Conservation (phyloP, 2,329 filamentous ascomycete species). For the Pyrenophora graminea region DNA sequence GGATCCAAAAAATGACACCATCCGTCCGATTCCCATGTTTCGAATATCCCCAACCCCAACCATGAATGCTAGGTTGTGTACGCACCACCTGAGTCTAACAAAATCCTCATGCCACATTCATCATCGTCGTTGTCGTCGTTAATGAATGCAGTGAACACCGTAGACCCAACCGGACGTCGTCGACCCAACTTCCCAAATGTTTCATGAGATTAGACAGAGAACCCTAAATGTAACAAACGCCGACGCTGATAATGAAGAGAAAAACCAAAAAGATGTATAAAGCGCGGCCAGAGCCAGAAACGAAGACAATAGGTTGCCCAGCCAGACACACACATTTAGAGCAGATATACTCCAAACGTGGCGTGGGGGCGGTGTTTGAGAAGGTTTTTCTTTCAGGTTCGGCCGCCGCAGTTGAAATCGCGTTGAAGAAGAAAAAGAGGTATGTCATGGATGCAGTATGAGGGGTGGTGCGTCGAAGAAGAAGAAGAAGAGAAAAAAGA, state of each 20-base stretch:
- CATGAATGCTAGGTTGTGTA: too few species aligned
- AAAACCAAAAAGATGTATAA: neutral
- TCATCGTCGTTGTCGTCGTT: too few species aligned
- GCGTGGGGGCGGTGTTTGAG: conserved; percentile 24
- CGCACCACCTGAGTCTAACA: too few species aligned
- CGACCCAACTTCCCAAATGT: neutral
- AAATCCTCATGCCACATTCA: too few species aligned
- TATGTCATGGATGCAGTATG: conserved; percentile 13
- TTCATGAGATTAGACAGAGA: too few species aligned
- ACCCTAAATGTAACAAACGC: conserved; percentile 1
- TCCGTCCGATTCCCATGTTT: too few species aligned
- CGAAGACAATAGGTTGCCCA: conserved; percentile 14
- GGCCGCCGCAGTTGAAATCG: conserved; percentile 22
- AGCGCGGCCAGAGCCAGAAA: neutral
- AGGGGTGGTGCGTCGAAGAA: neutral
- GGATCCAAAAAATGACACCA: neutral
- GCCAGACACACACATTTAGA: conserved; percentile 18
- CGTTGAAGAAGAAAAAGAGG: conserved; percentile 14
- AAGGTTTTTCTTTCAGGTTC: conserved; percentile 19
- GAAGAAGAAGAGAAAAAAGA: conserved; percentile 11
- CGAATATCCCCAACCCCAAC: too few species aligned
- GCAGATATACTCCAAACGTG: conserved; percentile 6
- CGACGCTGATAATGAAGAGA: neutral
- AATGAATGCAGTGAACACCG: too few species aligned
- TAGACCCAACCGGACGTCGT: too few species aligned